Conservation (phyloP, 2,329 filamentous ascomycete genomes). For the Pseudogymnoascus sp. region DNA sequence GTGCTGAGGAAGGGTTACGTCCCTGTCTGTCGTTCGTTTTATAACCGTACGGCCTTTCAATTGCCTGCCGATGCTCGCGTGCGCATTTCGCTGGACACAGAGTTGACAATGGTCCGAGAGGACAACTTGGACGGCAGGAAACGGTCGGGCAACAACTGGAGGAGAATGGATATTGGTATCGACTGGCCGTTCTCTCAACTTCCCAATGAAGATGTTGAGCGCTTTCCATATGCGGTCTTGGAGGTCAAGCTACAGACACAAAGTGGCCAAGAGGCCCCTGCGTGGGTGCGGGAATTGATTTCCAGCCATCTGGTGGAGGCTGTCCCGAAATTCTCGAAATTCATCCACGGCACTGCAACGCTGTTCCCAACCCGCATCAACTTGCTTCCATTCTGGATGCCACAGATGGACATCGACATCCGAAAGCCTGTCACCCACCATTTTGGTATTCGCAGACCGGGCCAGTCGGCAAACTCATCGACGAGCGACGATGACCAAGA, state of each 20-base stretch:
- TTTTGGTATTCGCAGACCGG: conserved; percentile 81
- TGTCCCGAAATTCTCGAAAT: conserved; percentile 99
- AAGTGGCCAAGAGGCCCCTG: conserved; percentile 84
- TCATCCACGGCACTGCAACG: conserved; percentile 88
- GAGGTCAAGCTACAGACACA: conserved; percentile 98
- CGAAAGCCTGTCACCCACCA: conserved; percentile 81
- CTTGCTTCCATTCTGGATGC: conserved; percentile 92
- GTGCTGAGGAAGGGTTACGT: conserved; percentile 77
- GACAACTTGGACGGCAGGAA: conserved; percentile 80
- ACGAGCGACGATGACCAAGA: conserved; percentile 68
- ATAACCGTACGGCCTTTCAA: conserved; percentile 97
- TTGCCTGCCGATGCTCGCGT: conserved; percentile 92
- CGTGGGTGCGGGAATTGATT: conserved; percentile 92
- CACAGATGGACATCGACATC: conserved; percentile 97
- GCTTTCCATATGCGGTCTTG: conserved; percentile 91
- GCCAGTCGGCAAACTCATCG: conserved; percentile 66
- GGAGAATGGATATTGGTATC: conserved; percentile 93
- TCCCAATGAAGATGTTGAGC: conserved; percentile 72
- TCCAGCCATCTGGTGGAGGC: conserved; percentile 92
- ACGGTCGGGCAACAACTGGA: conserved; percentile 83
- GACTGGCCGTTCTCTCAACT: conserved; percentile 91
- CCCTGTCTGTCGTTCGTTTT: conserved; percentile 91
- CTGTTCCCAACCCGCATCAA: conserved; percentile 83
- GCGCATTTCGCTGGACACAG: conserved; percentile 92
- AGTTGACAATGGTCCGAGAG: conserved; percentile 89